A percentile compares a stretch with the other conserved stretches of the same genome.
Conservation (phyloP, 192 early-diverging fungal species). For the Coemansia sp. region DNA sequence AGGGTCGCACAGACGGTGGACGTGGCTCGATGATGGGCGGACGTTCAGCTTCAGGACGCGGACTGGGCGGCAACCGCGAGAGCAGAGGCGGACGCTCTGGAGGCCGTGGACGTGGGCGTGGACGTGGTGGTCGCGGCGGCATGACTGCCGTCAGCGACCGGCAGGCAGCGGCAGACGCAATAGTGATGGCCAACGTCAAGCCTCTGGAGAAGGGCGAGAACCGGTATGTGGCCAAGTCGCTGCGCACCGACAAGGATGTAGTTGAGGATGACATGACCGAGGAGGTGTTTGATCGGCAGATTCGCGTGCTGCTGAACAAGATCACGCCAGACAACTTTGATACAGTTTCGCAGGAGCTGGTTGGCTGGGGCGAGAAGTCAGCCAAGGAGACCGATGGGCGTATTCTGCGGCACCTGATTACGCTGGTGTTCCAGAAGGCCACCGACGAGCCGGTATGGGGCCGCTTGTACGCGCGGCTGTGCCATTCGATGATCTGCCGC, state of each 20-base stretch:
- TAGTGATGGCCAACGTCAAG: slow-evolving; percentile 62
- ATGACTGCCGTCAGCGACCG: slow-evolving; percentile 25
- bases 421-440: slow-evolving; percentile 91
- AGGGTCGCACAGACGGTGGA: slow-evolving; percentile 20
- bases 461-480: slow-evolving; percentile 85
- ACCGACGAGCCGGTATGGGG: slow-evolving; percentile 91
- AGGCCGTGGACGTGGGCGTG: slow-evolving; percentile 54
- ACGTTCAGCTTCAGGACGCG: slow-evolving; percentile 45
- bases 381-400: slow-evolving; percentile 64
- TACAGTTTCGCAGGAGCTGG: slow-evolving; percentile 76
- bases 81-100: slow-evolving; percentile 57
- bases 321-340: slow-evolving; percentile 95
- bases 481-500: slow-evolving; percentile 71
- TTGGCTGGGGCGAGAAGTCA: slow-evolving; percentile 71
- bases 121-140: slow-evolving; percentile 58
- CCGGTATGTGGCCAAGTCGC: slow-evolving; percentile 64
- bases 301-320: slow-evolving; percentile 93
- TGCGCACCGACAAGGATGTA: slow-evolving; percentile 39
- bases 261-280: slow-evolving; percentile 53
- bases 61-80: slow-evolving; percentile 56
- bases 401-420: slow-evolving; percentile 79
- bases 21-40: slow-evolving; percentile 40
- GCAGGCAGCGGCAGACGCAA: slow-evolving; percentile 7
- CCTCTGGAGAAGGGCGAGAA: slow-evolving; percentile 79
- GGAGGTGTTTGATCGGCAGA: slow-evolving; percentile 72